A percentile compares a stretch with the other conserved stretches of the same genome.
Conservation (phyloP, 148 eudicot genomes). For the Selenicereus undatus region DNA sequence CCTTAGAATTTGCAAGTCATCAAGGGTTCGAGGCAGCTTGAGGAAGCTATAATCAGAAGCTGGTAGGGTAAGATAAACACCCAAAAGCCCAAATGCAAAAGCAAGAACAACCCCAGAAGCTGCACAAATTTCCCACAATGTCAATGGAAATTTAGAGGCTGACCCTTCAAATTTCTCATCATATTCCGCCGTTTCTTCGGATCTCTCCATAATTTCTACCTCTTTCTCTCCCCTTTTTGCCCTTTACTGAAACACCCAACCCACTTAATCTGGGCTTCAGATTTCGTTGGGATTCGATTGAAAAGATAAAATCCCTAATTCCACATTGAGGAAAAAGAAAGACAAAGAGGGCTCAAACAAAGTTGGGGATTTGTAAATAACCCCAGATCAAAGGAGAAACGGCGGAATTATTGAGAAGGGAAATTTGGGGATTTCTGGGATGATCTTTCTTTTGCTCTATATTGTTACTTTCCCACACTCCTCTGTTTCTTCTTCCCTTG, state of each 20-base stretch:
- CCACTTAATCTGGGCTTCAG: slow-evolving; percentile 3
- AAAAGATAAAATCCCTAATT: slow-evolving; percentile 4
- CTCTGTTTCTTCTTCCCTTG: slow-evolving; percentile 10
- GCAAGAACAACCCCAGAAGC: slow-evolving; percentile 61
- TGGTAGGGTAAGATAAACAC: slow-evolving; percentile 83
- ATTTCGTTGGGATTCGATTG: slow-evolving; percentile 6
- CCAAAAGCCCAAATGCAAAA: slow-evolving; percentile 57
- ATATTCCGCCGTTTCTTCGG: slow-evolving; percentile 24
- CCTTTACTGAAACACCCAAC: background rate
- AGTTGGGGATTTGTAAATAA: background rate
- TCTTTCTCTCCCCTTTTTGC: background rate
- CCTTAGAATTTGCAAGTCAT: slow-evolving; percentile 85
- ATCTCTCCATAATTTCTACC: slow-evolving; percentile 24
- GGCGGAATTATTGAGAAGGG: background rate
- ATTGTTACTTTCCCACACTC: background rate
- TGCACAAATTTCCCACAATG: slow-evolving; percentile 58
- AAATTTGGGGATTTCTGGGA: slow-evolving; percentile 7
- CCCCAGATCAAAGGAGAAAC: background rate
- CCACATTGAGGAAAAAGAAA: background rate
- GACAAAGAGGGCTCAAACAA: background rate
- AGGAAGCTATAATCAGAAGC: slow-evolving; percentile 95
- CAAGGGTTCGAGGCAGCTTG: slow-evolving; percentile 71
- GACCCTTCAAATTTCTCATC: slow-evolving; percentile 20
- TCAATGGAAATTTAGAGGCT: slow-evolving; percentile 49
- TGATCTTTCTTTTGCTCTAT: background rate